Percentiles rank a stretch among this genome's conserved stretches.
These are phyloP conservation scores for Thecamonas trahens DNA, from an alignment of 78 protist species.

Conservation along the genomic window DNA sequence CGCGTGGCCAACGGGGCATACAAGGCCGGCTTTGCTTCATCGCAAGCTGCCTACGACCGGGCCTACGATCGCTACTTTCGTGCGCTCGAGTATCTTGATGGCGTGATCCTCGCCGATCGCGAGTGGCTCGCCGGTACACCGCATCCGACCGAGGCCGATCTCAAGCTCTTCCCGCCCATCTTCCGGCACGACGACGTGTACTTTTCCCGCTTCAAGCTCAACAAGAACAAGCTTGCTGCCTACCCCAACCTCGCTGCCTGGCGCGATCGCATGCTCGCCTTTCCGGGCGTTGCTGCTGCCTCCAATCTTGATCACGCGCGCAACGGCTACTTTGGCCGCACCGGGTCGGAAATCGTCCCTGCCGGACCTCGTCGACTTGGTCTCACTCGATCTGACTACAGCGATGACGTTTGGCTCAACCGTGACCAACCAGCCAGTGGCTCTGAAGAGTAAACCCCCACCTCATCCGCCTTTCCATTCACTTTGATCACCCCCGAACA, in stretches of 20 bases:
- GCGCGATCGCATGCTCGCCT: neutral
- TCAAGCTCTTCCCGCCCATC: neutral
- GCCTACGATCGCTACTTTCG: neutral
- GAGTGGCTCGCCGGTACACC: neutral
- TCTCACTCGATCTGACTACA: too few relatives aligned
- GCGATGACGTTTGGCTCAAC: too few relatives aligned
- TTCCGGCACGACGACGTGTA: slow-evolving; percentile 1
- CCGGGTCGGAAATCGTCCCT: neutral
- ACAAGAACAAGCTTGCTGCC: neutral
- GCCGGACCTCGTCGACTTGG: too few relatives aligned
- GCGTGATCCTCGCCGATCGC: neutral
- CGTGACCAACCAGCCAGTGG: too few relatives aligned
- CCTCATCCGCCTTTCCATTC: too few relatives aligned
- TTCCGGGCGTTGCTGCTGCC: neutral
- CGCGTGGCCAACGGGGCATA: neutral
- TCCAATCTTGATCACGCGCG: neutral
- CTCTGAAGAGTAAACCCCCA: too few relatives aligned
- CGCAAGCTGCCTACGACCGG: neutral
- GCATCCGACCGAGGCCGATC: neutral
- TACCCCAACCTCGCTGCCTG: neutral
- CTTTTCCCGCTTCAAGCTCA: neutral
- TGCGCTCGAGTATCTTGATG: neutral
- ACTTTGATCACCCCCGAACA: too few relatives aligned
- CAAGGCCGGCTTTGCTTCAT: neutral
- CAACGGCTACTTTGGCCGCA: slow-evolving; percentile 1